Evolutionary conservation across 1,139 yeast species (phyloP).

Genomic region (Saccharomyces hybrid): DNA sequence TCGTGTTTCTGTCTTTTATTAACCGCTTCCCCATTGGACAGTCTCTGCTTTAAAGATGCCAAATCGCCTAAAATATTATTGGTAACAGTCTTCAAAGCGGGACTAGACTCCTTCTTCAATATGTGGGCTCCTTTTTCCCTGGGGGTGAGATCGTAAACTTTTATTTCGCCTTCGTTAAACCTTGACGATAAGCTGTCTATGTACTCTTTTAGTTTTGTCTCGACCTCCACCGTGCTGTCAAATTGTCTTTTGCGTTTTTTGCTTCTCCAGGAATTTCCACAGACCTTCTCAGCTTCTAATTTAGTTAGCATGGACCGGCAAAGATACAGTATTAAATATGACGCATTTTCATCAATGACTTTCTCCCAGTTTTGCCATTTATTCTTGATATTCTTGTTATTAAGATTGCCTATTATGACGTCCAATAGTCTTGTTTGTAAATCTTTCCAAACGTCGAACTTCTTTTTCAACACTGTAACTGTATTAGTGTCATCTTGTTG

Average conservation of each 20-base stretch:
- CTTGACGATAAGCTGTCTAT: constrained; percentile 16
- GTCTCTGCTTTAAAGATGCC: constrained; percentile 27
- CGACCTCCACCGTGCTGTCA: constrained; percentile 30
- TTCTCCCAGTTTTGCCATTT: constrained; percentile 8
- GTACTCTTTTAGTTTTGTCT: constrained; percentile 25
- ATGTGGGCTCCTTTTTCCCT: constrained; percentile 5
- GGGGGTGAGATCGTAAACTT: constrained; percentile 6
- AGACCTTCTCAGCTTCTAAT: background rate
- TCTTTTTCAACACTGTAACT: constrained; percentile 1
- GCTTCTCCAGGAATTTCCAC: background rate
- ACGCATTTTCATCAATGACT: constrained; percentile 4
- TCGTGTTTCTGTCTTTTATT: constrained; percentile 3
- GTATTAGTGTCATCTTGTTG: background rate
- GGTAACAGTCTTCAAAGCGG: constrained; percentile 28
- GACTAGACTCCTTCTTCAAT: constrained; percentile 18
- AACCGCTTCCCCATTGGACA: constrained; percentile 7
- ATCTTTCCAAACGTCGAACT: constrained; percentile 7
- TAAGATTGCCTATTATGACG: constrained; percentile 5
- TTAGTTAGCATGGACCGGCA: background rate
- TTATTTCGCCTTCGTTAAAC: constrained; percentile 6
- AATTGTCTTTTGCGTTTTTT: background rate
- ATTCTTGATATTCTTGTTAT: constrained; percentile 3
- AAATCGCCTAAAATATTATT: constrained; percentile 26
- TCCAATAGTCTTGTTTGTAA: constrained; percentile 7
- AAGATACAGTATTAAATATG: background rate